phyloP scores from a whole-genome alignment of 225 moss, liverwort and hornwort species.

The Pseudisothecium myosuroides region DNA sequence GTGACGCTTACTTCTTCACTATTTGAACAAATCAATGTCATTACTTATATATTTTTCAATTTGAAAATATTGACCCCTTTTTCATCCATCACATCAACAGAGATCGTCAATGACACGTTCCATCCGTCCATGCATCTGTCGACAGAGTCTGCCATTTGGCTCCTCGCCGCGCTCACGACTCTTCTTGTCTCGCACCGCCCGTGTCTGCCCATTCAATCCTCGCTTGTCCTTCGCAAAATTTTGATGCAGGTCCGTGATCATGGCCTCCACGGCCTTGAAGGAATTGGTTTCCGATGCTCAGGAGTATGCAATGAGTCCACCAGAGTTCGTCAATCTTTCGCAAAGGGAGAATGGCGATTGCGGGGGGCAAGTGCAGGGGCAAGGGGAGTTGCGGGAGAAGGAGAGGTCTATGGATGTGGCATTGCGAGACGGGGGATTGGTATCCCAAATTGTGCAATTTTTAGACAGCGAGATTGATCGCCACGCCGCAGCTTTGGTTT shows the following conservation, averaged over 20 bases:
- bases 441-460: slow-evolving; percentile 49
- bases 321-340: background rate
- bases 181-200: background rate
- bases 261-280: background rate
- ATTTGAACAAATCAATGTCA: too few relatives aligned
- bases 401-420: slow-evolving; percentile 61
- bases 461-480: slow-evolving; percentile 50
- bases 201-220: background rate
- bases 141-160: background rate
- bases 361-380: background rate
- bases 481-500: slow-evolving; percentile 61
- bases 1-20: background rate
- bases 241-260: background rate
- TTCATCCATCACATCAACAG: background rate
- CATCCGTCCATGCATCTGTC: background rate
- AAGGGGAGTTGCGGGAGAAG: background rate
- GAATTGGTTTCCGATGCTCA: background rate
- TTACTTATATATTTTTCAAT: too few relatives aligned
- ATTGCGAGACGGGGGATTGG: slow-evolving; percentile 49
- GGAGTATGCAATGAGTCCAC: background rate
- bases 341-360: background rate
- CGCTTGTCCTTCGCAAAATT: background rate
- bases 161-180: background rate
- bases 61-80: too few relatives aligned
- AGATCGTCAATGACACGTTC: background rate